Evolutionary conservation across 2,329 filamentous ascomycete genomes (phyloP), one percentile per base, ranked within the genome.

Genomic region (Fusarium pseudograminearum): DNA sequence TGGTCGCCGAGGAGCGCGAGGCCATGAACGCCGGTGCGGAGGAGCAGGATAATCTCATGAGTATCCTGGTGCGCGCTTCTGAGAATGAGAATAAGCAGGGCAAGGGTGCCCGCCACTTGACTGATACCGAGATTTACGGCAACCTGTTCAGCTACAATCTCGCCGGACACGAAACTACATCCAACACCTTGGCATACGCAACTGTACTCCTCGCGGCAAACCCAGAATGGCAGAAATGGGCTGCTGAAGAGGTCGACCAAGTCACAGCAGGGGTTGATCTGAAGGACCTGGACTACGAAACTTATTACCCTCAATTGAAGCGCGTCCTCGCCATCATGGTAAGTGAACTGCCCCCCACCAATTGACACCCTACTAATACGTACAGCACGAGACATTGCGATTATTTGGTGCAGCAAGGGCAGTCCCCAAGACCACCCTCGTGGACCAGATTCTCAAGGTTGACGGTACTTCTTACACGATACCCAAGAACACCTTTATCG

Each of bases 121-220:
- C 73, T 1, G 79, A 81, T 46, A 62, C 66, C 1, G 84, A 87
- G 61, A 81, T 87, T 8, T 82, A 82, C 41, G 83, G 84, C 16
- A 86, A 86, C 46, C 74, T 85, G 47, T 84, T 84, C 53, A 75
- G 82, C 2, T 80, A 85, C 64, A 85, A 83, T 48, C 77, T 86
- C 51, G 84, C 85, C 0, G 85, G 85, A 1, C 83, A 86, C 59
- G 84, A 87, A 60, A 86, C 84, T 0, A 84, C 83, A 0, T 82
- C 84, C 1, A 80, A 83, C 30, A 81, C 80, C 0, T 70, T 86
- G 8, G 78, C 79, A 1, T 85, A 80, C 53, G 74, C 79, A 1
- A 71, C 84, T 2, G 71, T 80, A 9, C 80, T 84, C 11, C 76
- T 87, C 3, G 83, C 84, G 3, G 77, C 79, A 1, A 65, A 83